A percentile compares a stretch with the other conserved stretches of the same genome.
These are phyloP conservation scores for Coriolopsis trogii DNA, from an alignment of 1,284 basidiomycete genomes.

Conservation along the genomic window DNA sequence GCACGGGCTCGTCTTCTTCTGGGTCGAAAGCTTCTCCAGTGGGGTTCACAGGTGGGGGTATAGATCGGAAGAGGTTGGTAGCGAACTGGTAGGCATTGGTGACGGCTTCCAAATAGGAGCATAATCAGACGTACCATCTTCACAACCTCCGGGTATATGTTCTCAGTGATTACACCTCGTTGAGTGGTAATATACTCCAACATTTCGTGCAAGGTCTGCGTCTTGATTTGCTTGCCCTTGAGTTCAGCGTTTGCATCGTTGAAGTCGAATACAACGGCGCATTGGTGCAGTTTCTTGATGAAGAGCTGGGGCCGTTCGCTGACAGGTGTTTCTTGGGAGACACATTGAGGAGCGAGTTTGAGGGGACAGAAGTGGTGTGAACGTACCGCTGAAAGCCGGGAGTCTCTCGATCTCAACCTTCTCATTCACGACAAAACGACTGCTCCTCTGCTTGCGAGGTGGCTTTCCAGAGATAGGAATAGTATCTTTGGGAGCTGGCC, in stretches of 20 bases:
- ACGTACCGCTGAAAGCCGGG: constrained; percentile 89
- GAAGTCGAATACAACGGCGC: constrained; percentile 97
- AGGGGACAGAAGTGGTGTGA: constrained; percentile 1
- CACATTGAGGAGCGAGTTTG: constrained; percentile 5
- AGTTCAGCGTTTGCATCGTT: constrained; percentile 97
- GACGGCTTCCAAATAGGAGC: neutral
- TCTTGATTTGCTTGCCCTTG: constrained; percentile 98
- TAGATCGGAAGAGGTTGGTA: constrained; percentile 97
- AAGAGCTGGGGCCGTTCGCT: constrained; percentile 92
- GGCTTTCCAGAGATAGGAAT: constrained; percentile 95
- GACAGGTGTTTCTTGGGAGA: constrained; percentile 78
- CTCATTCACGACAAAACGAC: constrained; percentile 95
- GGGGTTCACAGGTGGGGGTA: constrained; percentile 98
- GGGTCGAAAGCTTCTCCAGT: constrained; percentile 98
- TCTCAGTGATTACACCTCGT: constrained; percentile 95
- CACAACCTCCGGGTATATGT: constrained; percentile 98
- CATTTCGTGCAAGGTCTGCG: constrained; percentile 97
- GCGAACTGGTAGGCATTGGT: constrained; percentile 68
- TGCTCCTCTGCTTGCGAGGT: constrained; percentile 93
- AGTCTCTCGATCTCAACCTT: constrained; percentile 96
- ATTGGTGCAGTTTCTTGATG: constrained; percentile 94
- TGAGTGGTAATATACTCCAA: constrained; percentile 99
- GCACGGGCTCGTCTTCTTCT: constrained; percentile 98
- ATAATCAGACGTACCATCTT: constrained; percentile 78
- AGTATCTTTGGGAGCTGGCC: constrained; percentile 77